Evolutionary conservation across 805 yeast species (phyloP), one percentile per base, ranked within the genome.

Genomic region (Alloascoidea africana): DNA sequence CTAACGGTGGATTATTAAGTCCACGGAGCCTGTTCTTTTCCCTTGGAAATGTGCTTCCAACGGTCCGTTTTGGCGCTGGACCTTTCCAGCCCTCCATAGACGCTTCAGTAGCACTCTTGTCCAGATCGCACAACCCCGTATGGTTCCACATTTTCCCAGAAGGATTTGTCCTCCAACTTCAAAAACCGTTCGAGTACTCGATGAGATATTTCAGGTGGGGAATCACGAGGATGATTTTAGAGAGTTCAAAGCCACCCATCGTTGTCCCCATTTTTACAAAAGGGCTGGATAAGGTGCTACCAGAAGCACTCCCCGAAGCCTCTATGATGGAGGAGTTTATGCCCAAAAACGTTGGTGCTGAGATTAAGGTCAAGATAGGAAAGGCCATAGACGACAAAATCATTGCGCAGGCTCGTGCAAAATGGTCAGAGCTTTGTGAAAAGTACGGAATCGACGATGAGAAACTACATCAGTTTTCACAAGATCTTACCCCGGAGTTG

Each of bases 201-300:
- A 83, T 91, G 91, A 65, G 96, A 44, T 89, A 83, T 56, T 89
- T 91, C 65, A 79, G 83, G 52, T 89, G 97, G 97, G 98, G 98
- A 0, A 76, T 86, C 1, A 72, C 94, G 2, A 66, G 98, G 46
- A 53, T 87, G 46, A 66, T 91, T 3, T 58, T 91, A 39, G 98
- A 89, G 54, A 65, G 93, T 5, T 76, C 89, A 0, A 68, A 70
- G 41, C 74, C 89, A 0, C 97, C 98, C 0, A 73, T 87, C 1
- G 71, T 89, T 13, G 73, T 91, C 13, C 97, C 97, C 1, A 79
- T 89, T 14, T 89, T 77, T 50, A 62, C 83, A 3, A 69, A 75
- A 36, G 98, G 98, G 0, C 81, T 89, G 49, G 95, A 89, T 52
- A 73, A 78, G 50, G 70, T 87, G 17, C 77, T 80, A 6, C 94